Conservation (phyloP, 495 filamentous ascomycete species). For the Penicillium parvum region DNA sequence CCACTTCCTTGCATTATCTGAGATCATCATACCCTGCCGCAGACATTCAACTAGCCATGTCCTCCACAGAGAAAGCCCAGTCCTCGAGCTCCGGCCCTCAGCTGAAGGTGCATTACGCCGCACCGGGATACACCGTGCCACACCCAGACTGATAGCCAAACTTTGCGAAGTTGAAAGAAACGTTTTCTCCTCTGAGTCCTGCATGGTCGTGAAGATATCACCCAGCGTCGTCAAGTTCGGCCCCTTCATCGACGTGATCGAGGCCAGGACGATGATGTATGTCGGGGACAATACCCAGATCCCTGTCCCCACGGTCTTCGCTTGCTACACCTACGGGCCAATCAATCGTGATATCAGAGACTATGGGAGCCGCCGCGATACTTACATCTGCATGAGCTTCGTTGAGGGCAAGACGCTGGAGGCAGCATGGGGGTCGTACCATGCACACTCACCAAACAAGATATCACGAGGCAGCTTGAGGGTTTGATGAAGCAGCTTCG, state of each 20-base stretch:
- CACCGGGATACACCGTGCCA: too few relatives aligned
- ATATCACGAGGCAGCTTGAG: neutral
- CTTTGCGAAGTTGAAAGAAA: too few relatives aligned
- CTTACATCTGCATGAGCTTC: neutral
- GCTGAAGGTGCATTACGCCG: too few relatives aligned
- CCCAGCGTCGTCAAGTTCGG: constrained; percentile 27
- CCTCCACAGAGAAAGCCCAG: too few relatives aligned
- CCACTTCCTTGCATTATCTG: too few relatives aligned
- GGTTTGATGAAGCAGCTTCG: neutral
- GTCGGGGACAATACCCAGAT: constrained; percentile 24
- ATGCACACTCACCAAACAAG: neutral
- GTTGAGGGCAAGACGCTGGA: neutral
- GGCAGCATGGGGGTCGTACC: neutral
- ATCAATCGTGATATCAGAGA: constrained; percentile 5
- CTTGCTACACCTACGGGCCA: constrained; percentile 22
- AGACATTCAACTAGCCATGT: too few relatives aligned
- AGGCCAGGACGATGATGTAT: constrained; percentile 27
- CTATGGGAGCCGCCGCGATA: neutral
- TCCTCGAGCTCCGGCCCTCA: too few relatives aligned
- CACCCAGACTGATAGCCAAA: too few relatives aligned
- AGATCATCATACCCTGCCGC: too few relatives aligned
- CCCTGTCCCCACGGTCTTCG: constrained; percentile 25
- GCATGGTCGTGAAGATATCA: too few relatives aligned
- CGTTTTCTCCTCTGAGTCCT: too few relatives aligned
- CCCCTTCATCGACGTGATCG: constrained; percentile 13